Percentiles rank a stretch among this genome's conserved stretches.
Evolutionary conservation across 2,329 filamentous ascomycete genomes (phyloP).

Genomic region (Aspergillus chevalieri): DNA sequence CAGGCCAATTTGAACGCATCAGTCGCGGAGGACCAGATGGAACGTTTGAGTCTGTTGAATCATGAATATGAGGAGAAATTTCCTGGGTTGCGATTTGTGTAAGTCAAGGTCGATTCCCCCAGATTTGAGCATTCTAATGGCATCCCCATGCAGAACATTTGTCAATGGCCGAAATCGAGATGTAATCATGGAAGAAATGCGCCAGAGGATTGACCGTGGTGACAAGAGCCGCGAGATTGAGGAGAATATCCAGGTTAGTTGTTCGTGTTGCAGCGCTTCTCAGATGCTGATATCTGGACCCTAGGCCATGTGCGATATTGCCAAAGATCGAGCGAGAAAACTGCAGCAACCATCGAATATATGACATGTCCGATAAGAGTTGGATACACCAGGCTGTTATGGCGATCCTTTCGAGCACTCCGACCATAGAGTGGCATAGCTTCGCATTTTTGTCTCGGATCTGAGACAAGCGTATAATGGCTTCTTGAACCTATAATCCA

Average conservation of each 20-base stretch:
- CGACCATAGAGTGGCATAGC: too few species aligned
- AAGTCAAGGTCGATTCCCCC: not conserved
- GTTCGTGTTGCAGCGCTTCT: not conserved
- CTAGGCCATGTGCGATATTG: conserved; percentile 88
- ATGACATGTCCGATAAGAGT: not conserved
- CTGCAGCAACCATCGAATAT: conserved; percentile 31
- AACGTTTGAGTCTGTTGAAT: conserved; percentile 61
- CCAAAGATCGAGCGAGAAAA: conserved; percentile 69
- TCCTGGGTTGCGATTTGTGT: conserved; percentile 71
- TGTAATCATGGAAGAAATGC: conserved; percentile 78
- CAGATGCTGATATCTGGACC: not conserved
- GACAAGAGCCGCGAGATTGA: conserved; percentile 62
- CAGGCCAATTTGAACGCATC: conserved; percentile 64
- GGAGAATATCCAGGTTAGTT: conserved; percentile 66
- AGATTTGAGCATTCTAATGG: conserved; percentile 16
- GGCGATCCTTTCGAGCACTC: too few species aligned
- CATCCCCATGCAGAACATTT: conserved; percentile 56
- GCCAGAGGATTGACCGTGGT: conserved; percentile 60
- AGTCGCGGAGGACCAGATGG: conserved; percentile 40
- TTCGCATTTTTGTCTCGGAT: too few species aligned
- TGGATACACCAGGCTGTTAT: too few species aligned
- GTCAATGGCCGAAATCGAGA: conserved; percentile 73
- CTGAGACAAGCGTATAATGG: too few species aligned
- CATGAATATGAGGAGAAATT: conserved; percentile 72
- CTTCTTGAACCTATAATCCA: too few species aligned